Percentiles rank a stretch among this genome's conserved stretches.
phyloP scores from a whole-genome alignment of 1,139 yeast species.

The Yamadazyma epiphylla region DNA sequence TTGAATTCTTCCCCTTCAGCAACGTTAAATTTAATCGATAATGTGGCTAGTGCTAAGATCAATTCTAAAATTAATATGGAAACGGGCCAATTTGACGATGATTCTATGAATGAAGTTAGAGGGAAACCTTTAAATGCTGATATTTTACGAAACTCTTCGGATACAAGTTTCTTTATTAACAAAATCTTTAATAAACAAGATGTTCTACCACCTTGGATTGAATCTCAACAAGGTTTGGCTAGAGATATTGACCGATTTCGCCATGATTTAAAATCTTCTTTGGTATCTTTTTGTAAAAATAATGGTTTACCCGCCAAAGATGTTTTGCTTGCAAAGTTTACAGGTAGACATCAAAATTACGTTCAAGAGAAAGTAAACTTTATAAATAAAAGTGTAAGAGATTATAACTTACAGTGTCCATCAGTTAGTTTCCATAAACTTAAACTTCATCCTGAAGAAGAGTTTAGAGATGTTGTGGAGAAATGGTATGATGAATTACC shows the following conservation, averaged over 20 bases:
- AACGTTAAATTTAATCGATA: conserved; percentile 46
- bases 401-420: conserved; percentile 82
- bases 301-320: conserved; percentile 10
- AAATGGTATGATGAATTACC: conserved; percentile 12
- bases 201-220: conserved; percentile 86
- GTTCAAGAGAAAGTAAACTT: conserved; percentile 41
- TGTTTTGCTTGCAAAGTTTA: conserved; percentile 3
- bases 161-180: conserved; percentile 41
- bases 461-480: conserved; percentile 28
- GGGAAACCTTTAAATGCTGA: conserved; percentile 57
- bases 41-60: conserved; percentile 70
- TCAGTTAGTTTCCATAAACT: conserved; percentile 61
- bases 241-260: conserved; percentile 45
- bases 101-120: conserved; percentile 45
- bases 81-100: conserved; percentile 61
- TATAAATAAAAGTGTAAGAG: conserved; percentile 59
- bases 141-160: conserved; percentile 57
- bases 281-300: conserved; percentile 13
- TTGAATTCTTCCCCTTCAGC: conserved; percentile 35
- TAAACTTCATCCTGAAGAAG: conserved; percentile 52
- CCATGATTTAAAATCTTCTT: conserved; percentile 34
- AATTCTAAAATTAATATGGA: conserved; percentile 62
- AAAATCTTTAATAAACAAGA: conserved; percentile 70
- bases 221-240: conserved; percentile 62
- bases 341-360: conserved; percentile 20